phyloP scores from a whole-genome alignment of 352 stramenopile species.

The Blastocystis sp. region DNA sequence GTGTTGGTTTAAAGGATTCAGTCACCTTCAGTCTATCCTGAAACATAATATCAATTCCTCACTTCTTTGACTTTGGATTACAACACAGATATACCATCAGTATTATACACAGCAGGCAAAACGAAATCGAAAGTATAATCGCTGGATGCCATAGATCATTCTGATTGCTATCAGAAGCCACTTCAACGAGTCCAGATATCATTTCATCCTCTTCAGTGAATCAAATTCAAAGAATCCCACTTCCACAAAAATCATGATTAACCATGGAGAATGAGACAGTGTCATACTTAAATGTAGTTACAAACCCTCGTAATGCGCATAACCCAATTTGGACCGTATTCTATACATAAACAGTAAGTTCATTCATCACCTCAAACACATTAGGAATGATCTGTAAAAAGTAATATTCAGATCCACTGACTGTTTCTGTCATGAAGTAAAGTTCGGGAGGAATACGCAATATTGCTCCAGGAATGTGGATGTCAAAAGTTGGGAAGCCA shows the following conservation, averaged over 20 bases:
- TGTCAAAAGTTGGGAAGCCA: conserved; percentile 7
- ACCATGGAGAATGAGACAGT: background rate
- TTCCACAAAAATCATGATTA: conserved; percentile 1
- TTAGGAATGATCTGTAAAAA: conserved; percentile 22
- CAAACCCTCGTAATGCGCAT: background rate
- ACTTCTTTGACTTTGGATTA: background rate
- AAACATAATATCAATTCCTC: too few species aligned
- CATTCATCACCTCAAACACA: background rate
- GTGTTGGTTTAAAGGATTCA: background rate
- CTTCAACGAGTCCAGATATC: background rate
- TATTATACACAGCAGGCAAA: background rate
- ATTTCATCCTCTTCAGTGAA: background rate
- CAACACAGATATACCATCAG: background rate
- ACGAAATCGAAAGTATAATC: background rate
- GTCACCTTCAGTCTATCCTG: background rate
- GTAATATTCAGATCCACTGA: background rate
- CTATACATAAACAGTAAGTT: background rate
- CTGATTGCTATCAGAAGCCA: background rate
- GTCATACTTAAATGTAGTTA: conserved; percentile 11
- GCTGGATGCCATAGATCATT: background rate
- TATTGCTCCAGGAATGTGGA: conserved; percentile 10
- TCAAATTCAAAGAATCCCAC: background rate
- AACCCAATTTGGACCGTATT: conserved; percentile 27
- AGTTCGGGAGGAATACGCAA: background rate
- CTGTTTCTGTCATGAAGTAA: background rate